Base-by-base conservation (phyloP, 352 stramenopile genomes). In the Phytophthora brassicae region DNA sequence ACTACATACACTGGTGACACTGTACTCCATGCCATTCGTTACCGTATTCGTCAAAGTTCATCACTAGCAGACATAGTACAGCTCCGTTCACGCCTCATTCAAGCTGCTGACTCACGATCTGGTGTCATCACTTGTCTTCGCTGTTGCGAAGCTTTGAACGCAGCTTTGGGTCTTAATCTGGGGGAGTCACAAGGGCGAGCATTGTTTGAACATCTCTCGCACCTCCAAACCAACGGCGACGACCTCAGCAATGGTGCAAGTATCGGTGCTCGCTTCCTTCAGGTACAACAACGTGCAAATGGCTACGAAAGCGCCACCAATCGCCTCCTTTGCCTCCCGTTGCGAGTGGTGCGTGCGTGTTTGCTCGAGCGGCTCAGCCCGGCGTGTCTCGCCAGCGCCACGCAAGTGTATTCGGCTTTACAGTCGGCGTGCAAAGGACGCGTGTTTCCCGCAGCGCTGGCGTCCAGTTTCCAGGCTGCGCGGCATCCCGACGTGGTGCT, bases 401-500 rank as follows among this genome's bases (percentile, higher is more conserved):
- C 56, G 9, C 67, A 74, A 3, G 64, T 92, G 24, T 92, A 84
- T 48, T 45, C 55, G 3, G n/a, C 66, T 4, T 52, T 92, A 3
- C 75, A 89, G 44, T 43, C 60, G 0, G 65, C 64, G 0, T 75
- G 77, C 43, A 86, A 86, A 28, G 81, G 79, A 3, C 75, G 81
- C 19, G 80, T 90, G 58, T 88, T 89, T 59, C 79, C 83, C 19
- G 63, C 73, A 2, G 74, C 75, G 12, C 51, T 92, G 28, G 84
- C 84, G 2, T 72, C 70, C 45, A 86, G 79, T 54, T 92, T 89
- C 60, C 68, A 87, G 44, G 79, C 81, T 6, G 54, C 60, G 0
- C 72, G 72, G 17, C 84, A 91, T 57, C 78, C 79, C 5, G 74
- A 86, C 51, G 84, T 91, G 24, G 59, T 74, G 43, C 68, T 90